These are phyloP conservation scores for Neonectria punicea DNA, from an alignment of 2,329 filamentous ascomycete species.

Conservation along the genomic window DNA sequence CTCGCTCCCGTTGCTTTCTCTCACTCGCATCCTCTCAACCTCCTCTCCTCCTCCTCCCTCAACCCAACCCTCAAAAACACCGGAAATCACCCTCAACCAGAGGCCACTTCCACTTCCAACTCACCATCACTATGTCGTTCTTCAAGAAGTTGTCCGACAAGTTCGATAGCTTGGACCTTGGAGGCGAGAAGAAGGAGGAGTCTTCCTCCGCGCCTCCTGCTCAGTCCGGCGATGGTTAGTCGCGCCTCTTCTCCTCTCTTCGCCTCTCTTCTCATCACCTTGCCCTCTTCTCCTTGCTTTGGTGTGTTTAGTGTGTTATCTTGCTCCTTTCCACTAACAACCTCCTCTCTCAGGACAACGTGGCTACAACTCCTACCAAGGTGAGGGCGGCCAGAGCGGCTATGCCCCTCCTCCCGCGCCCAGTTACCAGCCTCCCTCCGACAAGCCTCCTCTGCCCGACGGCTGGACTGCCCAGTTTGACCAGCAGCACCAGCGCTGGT, in stretches of 20 bases:
- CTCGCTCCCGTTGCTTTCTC: conserved; percentile 1
- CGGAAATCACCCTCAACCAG: conserved; percentile 21
- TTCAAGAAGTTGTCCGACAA: conserved; percentile 56
- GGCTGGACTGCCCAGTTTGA: conserved; percentile 75
- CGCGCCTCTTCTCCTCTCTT: neutral
- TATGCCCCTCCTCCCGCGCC: conserved; percentile 42
- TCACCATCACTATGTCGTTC: conserved; percentile 53
- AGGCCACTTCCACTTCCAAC: conserved; percentile 22
- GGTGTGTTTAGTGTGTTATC: neutral
- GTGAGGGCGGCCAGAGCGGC: conserved; percentile 33
- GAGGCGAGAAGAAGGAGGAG: conserved; percentile 47
- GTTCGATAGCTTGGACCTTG: conserved; percentile 60
- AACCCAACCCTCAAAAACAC: conserved; percentile 1
- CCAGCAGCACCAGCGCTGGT: conserved; percentile 69
- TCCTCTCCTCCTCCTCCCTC: conserved; percentile 2
- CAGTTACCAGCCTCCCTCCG: conserved; percentile 48
- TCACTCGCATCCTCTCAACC: conserved; percentile 1
- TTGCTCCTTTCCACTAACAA: conserved; percentile 16
- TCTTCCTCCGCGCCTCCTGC: conserved; percentile 24
- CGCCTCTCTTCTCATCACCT: neutral
- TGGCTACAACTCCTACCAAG: conserved; percentile 44
- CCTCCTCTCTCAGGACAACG: conserved; percentile 28
- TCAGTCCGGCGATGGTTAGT: conserved; percentile 35
- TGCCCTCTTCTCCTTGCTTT: neutral
- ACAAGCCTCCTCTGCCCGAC: conserved; percentile 62